Evolutionary conservation across 1,284 basidiomycete genomes (phyloP), one percentile per base, ranked within the genome.

Genomic region (Ustilago bromivora): DNA sequence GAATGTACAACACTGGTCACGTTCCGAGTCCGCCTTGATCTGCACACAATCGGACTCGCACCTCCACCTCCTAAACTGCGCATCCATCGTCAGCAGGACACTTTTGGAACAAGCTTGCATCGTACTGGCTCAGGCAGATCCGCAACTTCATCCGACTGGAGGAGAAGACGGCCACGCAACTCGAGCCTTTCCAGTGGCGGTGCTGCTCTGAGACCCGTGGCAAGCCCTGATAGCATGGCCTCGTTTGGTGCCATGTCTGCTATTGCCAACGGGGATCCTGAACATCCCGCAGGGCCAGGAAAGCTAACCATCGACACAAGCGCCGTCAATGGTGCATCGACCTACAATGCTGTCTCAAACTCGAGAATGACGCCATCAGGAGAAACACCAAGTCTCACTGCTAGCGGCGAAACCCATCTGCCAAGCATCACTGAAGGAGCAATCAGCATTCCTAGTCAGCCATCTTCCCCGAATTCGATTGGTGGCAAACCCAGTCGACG

Each of bases 11-110:
- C 32, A 3, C 31, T 63, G 19, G 57, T 70, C 40, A 65, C 69
- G 15, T 84, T 83, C 52, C 64, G 35, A 19, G 74, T 84, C 17
- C 74, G 83, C 13, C 71, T 84, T 32, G 83, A 84, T 53, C 57
- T 84, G 23, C 82, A 84, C 58, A 57, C 54, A 13, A 78, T 82
- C 15, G 67, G 66, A 5, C 67, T 84, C 0, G 82, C 82, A 31
- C 70, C 74, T 6, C 63, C 63, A 13, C 81, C 71, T 38, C 77
- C 78, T 38, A 68, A 57, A 47, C 46, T 71, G 6, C 57, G 63
- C 12, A 57, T 58, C 0, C 64, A 68, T 17, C 74, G 69, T 17
- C 57, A 55, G 36, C 31, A 54, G 32, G 74, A 76, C 13, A 15
- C 58, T 0, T 53, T 43, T 9, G 41, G 43, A 9, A 46, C 36